A percentile compares a stretch with the other conserved stretches of the same genome.
phyloP scores from a whole-genome alignment of 768 basidiomycete genomes.

The Strobilomyces confusus region DNA sequence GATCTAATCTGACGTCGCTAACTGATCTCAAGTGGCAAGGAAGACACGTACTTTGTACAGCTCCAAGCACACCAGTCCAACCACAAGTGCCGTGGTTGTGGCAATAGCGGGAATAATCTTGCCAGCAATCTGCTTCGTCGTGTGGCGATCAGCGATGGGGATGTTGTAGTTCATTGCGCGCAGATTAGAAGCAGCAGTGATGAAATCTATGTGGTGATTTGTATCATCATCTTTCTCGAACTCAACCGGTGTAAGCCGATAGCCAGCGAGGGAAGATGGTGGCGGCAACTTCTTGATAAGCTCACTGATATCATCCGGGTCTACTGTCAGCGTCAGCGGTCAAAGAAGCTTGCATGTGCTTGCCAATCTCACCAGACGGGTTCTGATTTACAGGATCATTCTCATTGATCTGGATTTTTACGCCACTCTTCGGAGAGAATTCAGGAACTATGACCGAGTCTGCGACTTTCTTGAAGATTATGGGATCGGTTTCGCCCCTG shows the following conservation, averaged over 20 bases:
- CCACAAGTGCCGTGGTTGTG: slow-evolving; percentile 94
- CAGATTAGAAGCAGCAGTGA: slow-evolving; percentile 95
- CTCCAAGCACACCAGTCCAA: slow-evolving; percentile 94
- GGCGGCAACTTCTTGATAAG: slow-evolving; percentile 71
- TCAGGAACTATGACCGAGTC: slow-evolving; percentile 83
- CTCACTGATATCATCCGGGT: slow-evolving; percentile 48
- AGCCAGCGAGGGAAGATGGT: slow-evolving; percentile 93
- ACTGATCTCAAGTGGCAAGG: background rate
- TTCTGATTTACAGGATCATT: slow-evolving; percentile 77
- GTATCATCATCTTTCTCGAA: slow-evolving; percentile 99
- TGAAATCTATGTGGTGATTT: slow-evolving; percentile 98
- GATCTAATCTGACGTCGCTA: slow-evolving; percentile 47
- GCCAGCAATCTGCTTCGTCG: slow-evolving; percentile 96
- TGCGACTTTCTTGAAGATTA: slow-evolving; percentile 77
- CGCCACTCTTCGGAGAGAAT: slow-evolving; percentile 88
- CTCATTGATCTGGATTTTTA: slow-evolving; percentile 92
- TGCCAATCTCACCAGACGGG: slow-evolving; percentile 20
- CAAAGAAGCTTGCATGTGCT: background rate
- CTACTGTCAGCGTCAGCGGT: slow-evolving; percentile 28
- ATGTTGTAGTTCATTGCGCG: slow-evolving; percentile 96
- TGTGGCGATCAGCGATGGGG: slow-evolving; percentile 78
- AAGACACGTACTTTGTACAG: slow-evolving; percentile 76
- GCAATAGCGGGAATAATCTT: slow-evolving; percentile 99
- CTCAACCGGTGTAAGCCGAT: slow-evolving; percentile 90
- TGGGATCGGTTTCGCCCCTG: slow-evolving; percentile 78